Percentiles rank a stretch among this genome's conserved stretches.
phyloP scores from a whole-genome alignment of 2,329 filamentous ascomycete genomes.

The Coniochaeta sp. region DNA sequence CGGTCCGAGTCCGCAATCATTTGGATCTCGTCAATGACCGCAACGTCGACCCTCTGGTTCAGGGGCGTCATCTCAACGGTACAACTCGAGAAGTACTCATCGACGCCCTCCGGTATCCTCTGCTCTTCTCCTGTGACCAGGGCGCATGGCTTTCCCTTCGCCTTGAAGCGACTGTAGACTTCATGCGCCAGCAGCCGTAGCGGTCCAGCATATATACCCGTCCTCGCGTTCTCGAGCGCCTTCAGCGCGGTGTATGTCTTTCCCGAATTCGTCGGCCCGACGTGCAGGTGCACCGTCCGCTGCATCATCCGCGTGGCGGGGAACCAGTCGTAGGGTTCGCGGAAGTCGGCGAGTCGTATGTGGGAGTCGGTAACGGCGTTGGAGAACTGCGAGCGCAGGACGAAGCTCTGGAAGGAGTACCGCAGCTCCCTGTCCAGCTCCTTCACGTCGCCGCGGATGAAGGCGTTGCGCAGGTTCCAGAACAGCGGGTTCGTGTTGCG shows the following conservation, averaged over 20 bases:
- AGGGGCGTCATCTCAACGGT: slow-evolving; percentile 81
- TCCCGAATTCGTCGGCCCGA: slow-evolving; percentile 94
- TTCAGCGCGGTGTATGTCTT: slow-evolving; percentile 95
- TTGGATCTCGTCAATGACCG: slow-evolving; percentile 97
- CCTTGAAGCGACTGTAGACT: slow-evolving; percentile 80
- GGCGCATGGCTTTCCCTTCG: slow-evolving; percentile 69
- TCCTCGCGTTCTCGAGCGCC: slow-evolving; percentile 66
- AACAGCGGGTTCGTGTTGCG: slow-evolving; percentile 46
- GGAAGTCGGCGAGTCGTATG: slow-evolving; percentile 65
- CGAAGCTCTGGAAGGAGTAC: slow-evolving; percentile 61
- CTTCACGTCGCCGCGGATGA: slow-evolving; percentile 41
- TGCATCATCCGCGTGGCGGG: slow-evolving; percentile 74
- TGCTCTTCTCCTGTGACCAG: slow-evolving; percentile 90
- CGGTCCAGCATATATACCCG: slow-evolving; percentile 85
- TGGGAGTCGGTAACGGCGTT: slow-evolving; percentile 51
- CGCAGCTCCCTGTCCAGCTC: slow-evolving; percentile 53
- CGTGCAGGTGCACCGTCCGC: slow-evolving; percentile 82
- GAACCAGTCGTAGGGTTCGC: slow-evolving; percentile 91
- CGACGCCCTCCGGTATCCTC: slow-evolving; percentile 53
- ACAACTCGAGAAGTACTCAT: slow-evolving; percentile 66
- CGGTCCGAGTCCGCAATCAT: slow-evolving; percentile 80
- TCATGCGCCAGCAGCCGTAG: slow-evolving; percentile 86
- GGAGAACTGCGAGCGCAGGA: slow-evolving; percentile 52
- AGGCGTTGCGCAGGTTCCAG: slow-evolving; percentile 52
- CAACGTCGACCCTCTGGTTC: slow-evolving; percentile 65